A percentile compares a stretch with the other conserved stretches of the same genome.
Evolutionary conservation across 1,284 basidiomycete genomes (phyloP).

Genomic region (Tilletia indica): DNA sequence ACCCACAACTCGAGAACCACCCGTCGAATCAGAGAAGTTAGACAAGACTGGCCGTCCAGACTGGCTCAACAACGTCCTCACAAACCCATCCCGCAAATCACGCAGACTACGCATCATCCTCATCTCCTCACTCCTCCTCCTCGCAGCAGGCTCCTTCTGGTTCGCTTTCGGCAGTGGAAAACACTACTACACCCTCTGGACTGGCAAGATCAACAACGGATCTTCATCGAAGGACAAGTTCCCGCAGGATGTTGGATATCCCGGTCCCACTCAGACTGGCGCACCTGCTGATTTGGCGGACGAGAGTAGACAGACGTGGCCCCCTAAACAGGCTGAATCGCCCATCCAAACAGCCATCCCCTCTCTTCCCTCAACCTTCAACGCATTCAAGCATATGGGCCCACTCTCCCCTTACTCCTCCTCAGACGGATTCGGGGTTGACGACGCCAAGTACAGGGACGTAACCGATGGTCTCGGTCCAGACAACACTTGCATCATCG

Average conservation of each 20-base stretch:
- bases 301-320: conserved; percentile 38
- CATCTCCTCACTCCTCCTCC: conserved; percentile 24
- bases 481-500: conserved; percentile 33
- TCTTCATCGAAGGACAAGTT: conserved; percentile 37
- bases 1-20: conserved; percentile 24
- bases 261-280: conserved; percentile 46
- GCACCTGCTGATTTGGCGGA: conserved; percentile 42
- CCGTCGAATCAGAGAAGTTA: conserved; percentile 28
- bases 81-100: conserved; percentile 27
- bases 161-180: conserved; percentile 38
- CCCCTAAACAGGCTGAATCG: conserved; percentile 36
- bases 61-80: conserved; percentile 35
- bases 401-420: conserved; percentile 50
- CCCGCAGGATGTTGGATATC: conserved; percentile 45
- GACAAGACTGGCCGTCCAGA: conserved; percentile 47
- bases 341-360: conserved; percentile 48
- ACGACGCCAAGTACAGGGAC: conserved; percentile 41
- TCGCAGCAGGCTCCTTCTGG: conserved; percentile 36
- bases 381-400: conserved; percentile 53
- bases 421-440: conserved; percentile 42
- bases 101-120: conserved; percentile 26
- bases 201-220: conserved; percentile 19
- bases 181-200: conserved; percentile 22
- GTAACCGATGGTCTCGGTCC: background rate
- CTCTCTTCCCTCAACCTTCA: conserved; percentile 32